Base-by-base conservation (phyloP, 1,284 basidiomycete genomes). In the Agaricales sp. region DNA sequence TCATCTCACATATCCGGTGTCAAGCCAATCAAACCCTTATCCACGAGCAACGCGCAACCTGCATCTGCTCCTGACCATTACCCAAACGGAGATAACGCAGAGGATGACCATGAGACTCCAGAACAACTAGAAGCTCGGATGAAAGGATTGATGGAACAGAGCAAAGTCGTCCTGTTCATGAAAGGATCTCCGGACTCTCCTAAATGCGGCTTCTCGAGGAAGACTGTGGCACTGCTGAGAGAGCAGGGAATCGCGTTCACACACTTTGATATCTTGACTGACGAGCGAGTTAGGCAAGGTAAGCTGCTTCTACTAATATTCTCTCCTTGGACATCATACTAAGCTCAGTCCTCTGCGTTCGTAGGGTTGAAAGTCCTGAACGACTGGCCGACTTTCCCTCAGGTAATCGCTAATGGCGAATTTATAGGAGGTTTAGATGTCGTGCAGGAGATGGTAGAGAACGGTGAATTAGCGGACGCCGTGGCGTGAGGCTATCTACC, bases 381-480 rank as follows among this genome's bases (percentile, higher is more conserved):
- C 52, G 82, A 94, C 58, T 99, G 95, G 95, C 95, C 95, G 2
- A 99, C 95, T 2, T 93, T 91, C 63, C 95, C 95, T 12, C 95
- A 99, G 67, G 75, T 99, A 2, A 96, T 97, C 61, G 76, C 97
- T 20, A 80, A 89, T 25, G 93, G 94, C 41, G 94, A 98, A 63
- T 87, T 99, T 52, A 81, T 97, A 16, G 96, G 95, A 21, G 95
- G 96, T 24, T 82, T 95, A 60, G 95, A 99, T 63, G 93, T 98
- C 56, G 78, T 96, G 2, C 67, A 69, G 53, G 78, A 80, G 55
- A 75, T 79, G 74, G 67, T 65, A 18, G 63, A 71, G 1, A 73
- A 53, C 37, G 75, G 69, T n/a, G 77, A 80, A 55, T 66, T 80
- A 39, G 53, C 55, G 20, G 67, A n/a, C n/a, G n/a, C n/a, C n/a